Percentiles rank a stretch among this genome's conserved stretches.
Evolutionary conservation across 2,329 filamentous ascomycete species (phyloP).

Genomic region (Penicillium hesseltinei): DNA sequence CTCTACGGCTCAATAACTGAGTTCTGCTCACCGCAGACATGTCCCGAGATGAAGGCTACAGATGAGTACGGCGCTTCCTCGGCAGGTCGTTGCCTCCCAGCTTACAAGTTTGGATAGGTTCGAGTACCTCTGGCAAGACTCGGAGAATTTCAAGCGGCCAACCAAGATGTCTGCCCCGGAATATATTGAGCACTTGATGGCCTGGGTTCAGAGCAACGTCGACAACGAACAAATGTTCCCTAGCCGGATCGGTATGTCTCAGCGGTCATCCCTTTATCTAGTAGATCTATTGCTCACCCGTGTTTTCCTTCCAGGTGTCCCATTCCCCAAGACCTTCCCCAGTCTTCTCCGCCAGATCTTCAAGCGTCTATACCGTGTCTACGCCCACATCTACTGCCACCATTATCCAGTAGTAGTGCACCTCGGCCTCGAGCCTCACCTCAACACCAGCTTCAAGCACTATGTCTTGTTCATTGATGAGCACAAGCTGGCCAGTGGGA

Average conservation of each 20-base stretch:
- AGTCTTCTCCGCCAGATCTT: slow-evolving; percentile 90
- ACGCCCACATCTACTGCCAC: slow-evolving; percentile 99
- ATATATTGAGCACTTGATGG: slow-evolving; percentile 97
- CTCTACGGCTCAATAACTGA: slow-evolving; percentile 98
- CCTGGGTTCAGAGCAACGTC: slow-evolving; percentile 91
- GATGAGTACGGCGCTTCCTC: slow-evolving; percentile 69
- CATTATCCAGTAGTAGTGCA: slow-evolving; percentile 97
- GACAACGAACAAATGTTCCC: slow-evolving; percentile 95
- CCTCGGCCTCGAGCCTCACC: slow-evolving; percentile 89
- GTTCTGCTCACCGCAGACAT: slow-evolving; percentile 95
- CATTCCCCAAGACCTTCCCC: slow-evolving; percentile 91
- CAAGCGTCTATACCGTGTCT: slow-evolving; percentile 97
- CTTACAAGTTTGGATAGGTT: slow-evolving; percentile 58
- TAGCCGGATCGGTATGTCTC: slow-evolving; percentile 72
- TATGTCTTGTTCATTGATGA: slow-evolving; percentile 99
- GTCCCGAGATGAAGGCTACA: slow-evolving; percentile 99
- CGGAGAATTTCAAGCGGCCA: slow-evolving; percentile 86
- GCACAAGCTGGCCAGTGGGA: slow-evolving; percentile 84
- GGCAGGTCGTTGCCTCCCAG: background rate
- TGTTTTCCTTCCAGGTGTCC: slow-evolving; percentile 61
- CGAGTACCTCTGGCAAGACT: slow-evolving; percentile 99
- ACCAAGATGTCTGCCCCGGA: slow-evolving; percentile 97
- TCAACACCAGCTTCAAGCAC: slow-evolving; percentile 99
- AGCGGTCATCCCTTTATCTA: background rate
- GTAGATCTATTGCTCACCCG: background rate